Percentiles rank a stretch among this genome's conserved stretches.
phyloP scores from a whole-genome alignment of 495 filamentous ascomycete genomes.

The Polyplosphaeria fusca region DNA sequence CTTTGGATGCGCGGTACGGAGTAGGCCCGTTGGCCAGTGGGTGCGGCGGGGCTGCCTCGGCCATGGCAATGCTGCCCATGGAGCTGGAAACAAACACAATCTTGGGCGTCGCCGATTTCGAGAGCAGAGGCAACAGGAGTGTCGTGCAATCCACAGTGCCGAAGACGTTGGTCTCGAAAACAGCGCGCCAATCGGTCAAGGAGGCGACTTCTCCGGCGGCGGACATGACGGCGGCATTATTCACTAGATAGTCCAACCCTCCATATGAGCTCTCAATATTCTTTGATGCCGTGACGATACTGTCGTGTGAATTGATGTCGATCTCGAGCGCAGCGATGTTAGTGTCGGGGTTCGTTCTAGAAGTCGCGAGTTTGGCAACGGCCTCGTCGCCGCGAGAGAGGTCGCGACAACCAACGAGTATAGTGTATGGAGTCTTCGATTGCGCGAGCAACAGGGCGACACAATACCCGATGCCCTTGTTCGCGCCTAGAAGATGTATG shows the following conservation, averaged over 20 bases:
- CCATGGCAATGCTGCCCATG: constrained; percentile 10
- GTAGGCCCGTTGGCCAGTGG: neutral
- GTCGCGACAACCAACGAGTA: constrained; percentile 5
- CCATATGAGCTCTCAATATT: constrained; percentile 6
- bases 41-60: neutral
- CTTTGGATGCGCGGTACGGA: constrained; percentile 17
- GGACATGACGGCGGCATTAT: constrained; percentile 14
- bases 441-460: constrained; percentile 6
- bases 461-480: constrained; percentile 7
- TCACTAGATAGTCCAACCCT: constrained; percentile 19
- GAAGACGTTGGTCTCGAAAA: constrained; percentile 23
- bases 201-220: neutral
- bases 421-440: constrained; percentile 11
- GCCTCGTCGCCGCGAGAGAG: constrained; percentile 3
- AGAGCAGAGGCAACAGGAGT: constrained; percentile 9
- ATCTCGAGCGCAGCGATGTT: constrained; percentile 8
- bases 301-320: constrained; percentile 5
- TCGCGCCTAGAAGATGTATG: constrained; percentile 1
- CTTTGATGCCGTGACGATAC: neutral
- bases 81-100: constrained; percentile 7
- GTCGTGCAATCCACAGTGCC: constrained; percentile 9
- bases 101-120: constrained; percentile 4
- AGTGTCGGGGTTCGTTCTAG: neutral
- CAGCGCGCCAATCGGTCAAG: neutral
- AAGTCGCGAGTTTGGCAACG: neutral